phyloP scores from a whole-genome alignment of 805 yeast genomes.

The Pichia rugopelliculosa region DNA sequence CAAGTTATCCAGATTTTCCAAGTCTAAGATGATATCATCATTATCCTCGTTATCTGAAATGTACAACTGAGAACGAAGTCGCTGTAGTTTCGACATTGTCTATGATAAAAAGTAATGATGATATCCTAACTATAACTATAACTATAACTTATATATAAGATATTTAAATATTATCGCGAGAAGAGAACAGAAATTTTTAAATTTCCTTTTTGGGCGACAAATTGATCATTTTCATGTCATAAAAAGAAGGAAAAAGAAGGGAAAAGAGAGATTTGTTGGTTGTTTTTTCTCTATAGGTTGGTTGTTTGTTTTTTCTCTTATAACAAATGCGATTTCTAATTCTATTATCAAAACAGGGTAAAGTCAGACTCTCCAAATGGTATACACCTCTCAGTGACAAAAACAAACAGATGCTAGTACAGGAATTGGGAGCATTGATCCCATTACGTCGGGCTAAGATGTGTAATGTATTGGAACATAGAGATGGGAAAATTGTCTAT shows the following conservation, averaged over 20 bases:
- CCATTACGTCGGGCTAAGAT: constrained; percentile 82
- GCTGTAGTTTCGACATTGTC: neutral
- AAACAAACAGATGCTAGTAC: constrained; percentile 74
- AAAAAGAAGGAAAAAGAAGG: too few species aligned
- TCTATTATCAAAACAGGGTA: constrained; percentile 88
- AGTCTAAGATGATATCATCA: neutral
- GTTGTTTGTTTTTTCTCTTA: neutral
- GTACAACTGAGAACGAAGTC: neutral
- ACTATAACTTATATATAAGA: too few species aligned
- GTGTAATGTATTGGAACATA: constrained; percentile 90
- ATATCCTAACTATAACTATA: too few species aligned
- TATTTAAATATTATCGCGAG: too few species aligned
- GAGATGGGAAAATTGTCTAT: constrained; percentile 78
- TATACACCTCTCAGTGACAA: constrained; percentile 75
- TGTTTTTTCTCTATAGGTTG: neutral
- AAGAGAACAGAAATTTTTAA: too few species aligned
- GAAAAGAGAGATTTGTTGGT: neutral
- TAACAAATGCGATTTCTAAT: constrained; percentile 44
- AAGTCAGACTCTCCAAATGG: constrained; percentile 91
- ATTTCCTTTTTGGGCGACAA: too few species aligned
- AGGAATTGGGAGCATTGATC: constrained; percentile 81
- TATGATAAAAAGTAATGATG: neutral
- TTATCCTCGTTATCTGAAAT: neutral
- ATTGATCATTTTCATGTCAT: neutral
- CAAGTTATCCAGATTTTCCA: neutral